Conservation (phyloP, 2,329 filamentous ascomycete species). For the Leptographium procerum region DNA sequence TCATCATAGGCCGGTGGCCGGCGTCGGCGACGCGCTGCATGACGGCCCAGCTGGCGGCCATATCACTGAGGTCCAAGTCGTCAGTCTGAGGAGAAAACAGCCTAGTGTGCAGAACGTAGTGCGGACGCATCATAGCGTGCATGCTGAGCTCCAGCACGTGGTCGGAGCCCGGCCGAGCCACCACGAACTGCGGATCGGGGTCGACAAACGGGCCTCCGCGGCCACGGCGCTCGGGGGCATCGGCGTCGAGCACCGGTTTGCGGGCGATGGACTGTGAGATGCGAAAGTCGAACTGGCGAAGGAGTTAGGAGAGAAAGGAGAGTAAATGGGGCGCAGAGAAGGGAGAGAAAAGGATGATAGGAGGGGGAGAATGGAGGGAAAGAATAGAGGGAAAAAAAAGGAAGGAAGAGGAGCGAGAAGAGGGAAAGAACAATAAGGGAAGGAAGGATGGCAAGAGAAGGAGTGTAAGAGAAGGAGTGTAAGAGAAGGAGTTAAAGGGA, state of each 20-base stretch:
- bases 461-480: too few species aligned
- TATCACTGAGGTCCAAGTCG: conserved; percentile 23
- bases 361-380: too few species aligned
- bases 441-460: neutral
- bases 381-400: conserved; percentile 14
- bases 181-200: conserved; percentile 20
- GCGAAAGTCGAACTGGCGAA: conserved; percentile 18
- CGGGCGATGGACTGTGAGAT: conserved; percentile 14
- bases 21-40: conserved; percentile 15
- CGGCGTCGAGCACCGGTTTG: conserved; percentile 12
- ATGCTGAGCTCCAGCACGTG: conserved; percentile 26
- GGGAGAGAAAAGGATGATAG: too few species aligned
- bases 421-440: neutral
- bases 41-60: conserved; percentile 24
- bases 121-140: conserved; percentile 23
- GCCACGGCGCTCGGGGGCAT: conserved; percentile 16
- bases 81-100: conserved; percentile 25
- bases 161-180: conserved; percentile 15
- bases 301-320: neutral
- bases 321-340: neutral
- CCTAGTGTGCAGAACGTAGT: conserved; percentile 26
- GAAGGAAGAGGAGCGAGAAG: conserved; percentile 10
- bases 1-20: conserved; percentile 20
- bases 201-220: conserved; percentile 16
- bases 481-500: too few species aligned